Base-by-base conservation (phyloP, 1,284 basidiomycete species). In the Phellinidium pouzarii region DNA sequence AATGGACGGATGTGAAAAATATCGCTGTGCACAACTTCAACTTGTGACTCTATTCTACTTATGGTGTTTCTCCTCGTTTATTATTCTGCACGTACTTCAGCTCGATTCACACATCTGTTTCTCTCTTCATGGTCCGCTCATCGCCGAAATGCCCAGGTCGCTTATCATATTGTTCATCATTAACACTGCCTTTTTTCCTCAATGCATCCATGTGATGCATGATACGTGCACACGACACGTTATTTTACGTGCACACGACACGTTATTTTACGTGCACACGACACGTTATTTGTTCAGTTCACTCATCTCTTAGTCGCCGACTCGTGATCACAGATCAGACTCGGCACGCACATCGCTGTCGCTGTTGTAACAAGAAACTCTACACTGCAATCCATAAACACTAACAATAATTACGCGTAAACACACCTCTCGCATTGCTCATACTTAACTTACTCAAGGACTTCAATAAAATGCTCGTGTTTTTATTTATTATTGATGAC, bases 1-100 rank as follows among this genome's bases (percentile, higher is more conserved):
- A 55, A 51, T 22, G 44, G 48, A 20, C n/a, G 49, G 3, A 46
- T 46, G 27, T 55, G 20, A 54, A 8, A 26, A 23, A 20, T 2
- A 22, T 4, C 1, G 7, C 22, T 4, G 19, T 26, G 7, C 8
- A 17, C 44, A 17, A 19, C 26, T 12, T 20, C 17, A 2, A 46
- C 7, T 8, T 14, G 17, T 46, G 44, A 46, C 20, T 38, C 9
- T 29, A 27, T 22, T 25, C n/a, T 29, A 5, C 22, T 43, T 22
- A n/a, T 19, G n/a, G n/a, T 50, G 22, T 31, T 19, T 26, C 29
- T 36, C 12, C 7, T 40, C 29, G 2, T 12, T 42, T 50, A 42
- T 43, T 31, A 4, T 12, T 41, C 37, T 41, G 34, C 23, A 29
- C 40, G 23, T 25, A 17, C 23, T 40, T 43, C 29, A 22, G 8